Evolutionary conservation across 345 rosid species (phyloP).

Genomic region (Rhodamnia argentea): DNA sequence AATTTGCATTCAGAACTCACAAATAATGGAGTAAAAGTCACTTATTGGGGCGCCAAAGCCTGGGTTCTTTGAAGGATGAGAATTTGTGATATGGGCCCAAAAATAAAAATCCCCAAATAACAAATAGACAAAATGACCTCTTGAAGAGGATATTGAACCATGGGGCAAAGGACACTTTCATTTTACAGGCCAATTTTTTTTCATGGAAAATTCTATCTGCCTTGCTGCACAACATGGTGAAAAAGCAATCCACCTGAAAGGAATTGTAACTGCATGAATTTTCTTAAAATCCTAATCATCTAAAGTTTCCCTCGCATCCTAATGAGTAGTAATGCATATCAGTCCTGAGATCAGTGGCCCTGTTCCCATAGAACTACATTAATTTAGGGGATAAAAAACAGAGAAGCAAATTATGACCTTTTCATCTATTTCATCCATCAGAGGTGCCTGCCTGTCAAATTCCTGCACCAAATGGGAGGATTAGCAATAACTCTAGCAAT

Average conservation of each 20-base stretch:
- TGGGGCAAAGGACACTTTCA: not conserved
- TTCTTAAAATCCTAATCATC: not conserved
- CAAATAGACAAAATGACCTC: not conserved
- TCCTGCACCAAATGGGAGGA: conserved; percentile 27
- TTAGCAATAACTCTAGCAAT: not conserved
- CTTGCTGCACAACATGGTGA: not conserved
- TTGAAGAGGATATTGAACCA: not conserved
- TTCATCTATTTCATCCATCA: conserved; percentile 67
- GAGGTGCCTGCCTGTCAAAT: conserved; percentile 50
- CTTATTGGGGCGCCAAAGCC: not conserved
- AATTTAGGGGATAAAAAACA: not conserved
- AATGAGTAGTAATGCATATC: not conserved
- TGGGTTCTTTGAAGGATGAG: not conserved
- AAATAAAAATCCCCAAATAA: not conserved
- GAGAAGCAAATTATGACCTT: conserved; percentile 23
- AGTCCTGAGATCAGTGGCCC: not conserved
- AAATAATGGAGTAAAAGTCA: not conserved
- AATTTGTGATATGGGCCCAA: not conserved
- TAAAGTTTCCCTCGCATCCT: not conserved
- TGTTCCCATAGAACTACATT: not conserved
- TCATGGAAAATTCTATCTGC: not conserved
- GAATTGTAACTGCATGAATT: not conserved
- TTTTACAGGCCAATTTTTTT: not conserved
- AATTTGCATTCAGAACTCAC: not conserved
- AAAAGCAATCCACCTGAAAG: not conserved